A percentile compares a stretch with the other conserved stretches of the same genome.
These are phyloP conservation scores for Aspergillus ustus DNA, from an alignment of 2,329 filamentous ascomycete species.

Conservation along the genomic window DNA sequence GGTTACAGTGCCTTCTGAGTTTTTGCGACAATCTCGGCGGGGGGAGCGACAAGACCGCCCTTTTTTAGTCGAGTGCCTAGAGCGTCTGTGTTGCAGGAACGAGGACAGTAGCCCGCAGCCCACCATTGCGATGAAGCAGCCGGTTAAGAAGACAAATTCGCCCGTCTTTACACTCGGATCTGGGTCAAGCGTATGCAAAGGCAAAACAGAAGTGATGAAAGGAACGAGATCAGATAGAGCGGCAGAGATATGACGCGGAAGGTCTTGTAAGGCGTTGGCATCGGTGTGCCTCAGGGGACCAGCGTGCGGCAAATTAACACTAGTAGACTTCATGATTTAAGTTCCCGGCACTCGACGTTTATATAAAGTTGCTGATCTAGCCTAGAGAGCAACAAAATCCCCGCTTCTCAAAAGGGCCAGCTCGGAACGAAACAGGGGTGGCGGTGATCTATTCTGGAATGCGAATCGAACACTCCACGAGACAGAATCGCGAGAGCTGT, in stretches of 20 bases:
- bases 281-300: constrained; percentile 15
- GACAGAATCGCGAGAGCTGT: constrained; percentile 25
- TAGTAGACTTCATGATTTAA: constrained; percentile 23
- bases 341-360: constrained; percentile 17
- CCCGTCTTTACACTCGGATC: constrained; percentile 38
- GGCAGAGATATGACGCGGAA: constrained; percentile 28
- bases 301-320: constrained; percentile 12
- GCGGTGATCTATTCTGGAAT: constrained; percentile 30
- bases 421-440: constrained; percentile 19
- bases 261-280: constrained; percentile 19
- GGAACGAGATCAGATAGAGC: constrained; percentile 25
- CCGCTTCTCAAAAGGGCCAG: constrained; percentile 17
- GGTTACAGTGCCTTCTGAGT: constrained; percentile 34
- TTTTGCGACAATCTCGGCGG: constrained; percentile 30
- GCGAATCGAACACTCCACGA: constrained; percentile 26
- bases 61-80: constrained; percentile 20
- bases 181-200: constrained; percentile 26
- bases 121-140: constrained; percentile 41
- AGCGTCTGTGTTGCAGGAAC: constrained; percentile 30
- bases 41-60: constrained; percentile 26
- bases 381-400: constrained; percentile 10
- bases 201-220: constrained; percentile 25
- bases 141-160: constrained; percentile 37
- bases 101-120: constrained; percentile 41
- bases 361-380: constrained; percentile 23